phyloP scores from a whole-genome alignment of 305 asterid genomes.

The Ilex paraguariensis region DNA sequence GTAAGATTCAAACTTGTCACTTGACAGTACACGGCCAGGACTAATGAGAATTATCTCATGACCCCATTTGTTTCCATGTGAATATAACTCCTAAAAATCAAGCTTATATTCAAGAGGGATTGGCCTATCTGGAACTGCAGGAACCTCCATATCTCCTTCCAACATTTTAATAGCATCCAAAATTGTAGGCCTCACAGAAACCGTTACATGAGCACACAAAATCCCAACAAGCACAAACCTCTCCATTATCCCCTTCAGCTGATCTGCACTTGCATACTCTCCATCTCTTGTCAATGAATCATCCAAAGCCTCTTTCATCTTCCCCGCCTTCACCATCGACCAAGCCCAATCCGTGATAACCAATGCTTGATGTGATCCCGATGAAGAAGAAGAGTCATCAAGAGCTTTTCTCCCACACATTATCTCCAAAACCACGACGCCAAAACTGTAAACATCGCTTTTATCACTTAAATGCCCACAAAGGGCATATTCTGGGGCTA shows the following conservation, averaged over 20 bases:
- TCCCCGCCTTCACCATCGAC: constrained; percentile 61
- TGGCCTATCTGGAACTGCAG: no score
- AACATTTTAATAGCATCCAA: no score
- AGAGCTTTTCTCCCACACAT: constrained; percentile 92
- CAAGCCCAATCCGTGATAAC: constrained; percentile 89
- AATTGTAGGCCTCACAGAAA: no score
- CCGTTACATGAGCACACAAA: constrained; percentile 29
- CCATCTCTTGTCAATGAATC: constrained; percentile 31
- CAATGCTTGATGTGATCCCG: constrained; percentile 38
- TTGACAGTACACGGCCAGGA: no score
- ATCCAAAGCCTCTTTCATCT: constrained; percentile 52
- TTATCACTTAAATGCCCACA: constrained; percentile 82
- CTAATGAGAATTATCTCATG: no score
- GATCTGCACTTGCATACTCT: constrained; percentile 43
- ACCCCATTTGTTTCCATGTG: no score
- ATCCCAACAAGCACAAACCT: constrained; percentile 72
- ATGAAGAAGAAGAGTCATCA: constrained; percentile 32
- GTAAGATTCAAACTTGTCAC: no score
- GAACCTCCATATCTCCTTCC: no score
- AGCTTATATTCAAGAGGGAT: no score
- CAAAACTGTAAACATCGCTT: constrained; percentile 88
- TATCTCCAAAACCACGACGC: constrained; percentile 78
- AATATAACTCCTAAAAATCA: no score
- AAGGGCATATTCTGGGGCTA: constrained; percentile 90
- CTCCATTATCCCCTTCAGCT: constrained; percentile 53